Conservation (phyloP, 331 rosid species). For the Acacia pycnantha region DNA sequence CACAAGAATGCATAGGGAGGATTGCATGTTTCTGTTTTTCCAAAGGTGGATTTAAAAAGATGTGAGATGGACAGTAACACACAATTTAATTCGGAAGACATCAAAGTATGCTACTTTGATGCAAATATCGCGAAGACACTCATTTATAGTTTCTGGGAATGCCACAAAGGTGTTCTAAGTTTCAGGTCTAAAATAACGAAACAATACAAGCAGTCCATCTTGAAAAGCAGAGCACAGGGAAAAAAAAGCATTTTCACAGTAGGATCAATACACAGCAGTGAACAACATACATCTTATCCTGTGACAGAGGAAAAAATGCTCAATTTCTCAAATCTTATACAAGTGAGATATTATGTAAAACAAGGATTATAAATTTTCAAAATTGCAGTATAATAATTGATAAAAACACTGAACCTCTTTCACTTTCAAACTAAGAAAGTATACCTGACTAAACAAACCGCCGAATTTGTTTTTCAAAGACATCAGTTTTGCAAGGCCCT, state of each 20-base stretch:
- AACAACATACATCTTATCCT: slow-evolving; percentile 1
- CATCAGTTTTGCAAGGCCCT: slow-evolving; percentile 93
- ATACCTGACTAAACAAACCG: slow-evolving; percentile 84
- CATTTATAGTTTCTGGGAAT: slow-evolving; percentile 1
- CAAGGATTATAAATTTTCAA: not conserved
- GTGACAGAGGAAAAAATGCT: not conserved
- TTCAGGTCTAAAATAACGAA: slow-evolving; percentile 14
- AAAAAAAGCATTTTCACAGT: slow-evolving; percentile 2
- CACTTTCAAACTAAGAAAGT: slow-evolving; percentile 22
- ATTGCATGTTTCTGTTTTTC: not conserved
- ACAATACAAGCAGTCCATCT: slow-evolving; percentile 6
- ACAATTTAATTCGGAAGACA: not conserved
- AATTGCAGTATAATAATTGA: not conserved
- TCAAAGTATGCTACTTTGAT: slow-evolving; percentile 8
- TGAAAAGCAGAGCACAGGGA: slow-evolving; percentile 10
- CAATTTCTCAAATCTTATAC: not conserved
- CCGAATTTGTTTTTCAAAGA: slow-evolving; percentile 95
- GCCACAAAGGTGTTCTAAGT: not conserved
- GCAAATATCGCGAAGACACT: not conserved
- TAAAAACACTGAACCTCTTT: not conserved
- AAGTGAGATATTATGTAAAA: not conserved
- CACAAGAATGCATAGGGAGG: not conserved
- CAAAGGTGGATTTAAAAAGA: not conserved
- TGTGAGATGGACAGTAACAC: not conserved
- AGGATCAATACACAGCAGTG: not conserved